Evolutionary conservation across 768 basidiomycete genomes (phyloP).

Genomic region (Rhodosporidiobolus odoratus): DNA sequence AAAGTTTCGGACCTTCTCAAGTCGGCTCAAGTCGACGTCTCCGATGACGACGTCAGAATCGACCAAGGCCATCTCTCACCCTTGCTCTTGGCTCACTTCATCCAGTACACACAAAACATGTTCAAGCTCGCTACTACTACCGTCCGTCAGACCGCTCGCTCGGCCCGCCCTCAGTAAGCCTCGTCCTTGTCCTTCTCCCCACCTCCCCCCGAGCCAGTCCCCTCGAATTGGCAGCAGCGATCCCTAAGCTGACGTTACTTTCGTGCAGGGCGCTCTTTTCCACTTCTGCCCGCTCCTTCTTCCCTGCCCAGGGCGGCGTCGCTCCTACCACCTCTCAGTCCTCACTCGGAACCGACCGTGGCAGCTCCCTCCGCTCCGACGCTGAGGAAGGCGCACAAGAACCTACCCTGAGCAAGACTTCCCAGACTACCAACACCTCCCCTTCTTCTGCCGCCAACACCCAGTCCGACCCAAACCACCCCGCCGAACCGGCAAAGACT

Average conservation of each 20-base stretch:
- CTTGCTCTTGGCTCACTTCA: background rate
- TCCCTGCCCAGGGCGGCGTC: background rate
- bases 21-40: no score
- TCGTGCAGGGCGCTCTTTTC: background rate
- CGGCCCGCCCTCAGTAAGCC: conserved; percentile 1
- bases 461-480: background rate
- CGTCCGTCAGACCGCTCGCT: background rate
- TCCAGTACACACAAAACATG: background rate
- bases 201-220: background rate
- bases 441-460: background rate
- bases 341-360: conserved; percentile 3
- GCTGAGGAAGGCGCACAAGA: background rate
- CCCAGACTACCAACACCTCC: conserved; percentile 1
- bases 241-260: no score
- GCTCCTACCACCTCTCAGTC: background rate
- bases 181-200: background rate
- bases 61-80: no score
- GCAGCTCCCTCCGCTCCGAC: background rate
- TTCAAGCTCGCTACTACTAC: background rate
- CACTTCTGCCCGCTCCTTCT: background rate
- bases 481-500: no score
- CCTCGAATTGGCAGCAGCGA: background rate
- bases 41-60: no score
- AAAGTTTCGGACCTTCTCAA: no score
- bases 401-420: background rate